Conservation (phyloP, 805 yeast genomes). For the Ogataea ganodermae region DNA sequence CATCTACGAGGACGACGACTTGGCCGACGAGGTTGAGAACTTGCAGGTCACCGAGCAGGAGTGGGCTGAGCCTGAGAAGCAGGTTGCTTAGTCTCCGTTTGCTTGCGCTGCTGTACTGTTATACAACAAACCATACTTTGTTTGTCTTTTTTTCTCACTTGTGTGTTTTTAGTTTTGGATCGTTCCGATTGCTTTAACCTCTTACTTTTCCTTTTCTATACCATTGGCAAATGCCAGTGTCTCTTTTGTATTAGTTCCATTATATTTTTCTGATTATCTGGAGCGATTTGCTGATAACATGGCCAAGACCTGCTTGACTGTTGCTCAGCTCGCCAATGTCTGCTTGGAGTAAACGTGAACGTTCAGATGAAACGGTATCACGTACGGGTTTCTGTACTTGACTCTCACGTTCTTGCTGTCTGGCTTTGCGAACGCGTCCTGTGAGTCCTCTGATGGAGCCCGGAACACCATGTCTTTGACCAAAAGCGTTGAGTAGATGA, state of each 20-base stretch:
- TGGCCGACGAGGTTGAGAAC: conserved; percentile 46
- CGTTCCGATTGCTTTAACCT: conserved; percentile 9
- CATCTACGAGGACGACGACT: conserved; percentile 59
- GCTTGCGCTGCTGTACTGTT: conserved; percentile 1
- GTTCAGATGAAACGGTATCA: conserved; percentile 25
- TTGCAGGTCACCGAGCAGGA: conserved; percentile 50
- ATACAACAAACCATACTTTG: not conserved
- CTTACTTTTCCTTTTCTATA: conserved; percentile 5
- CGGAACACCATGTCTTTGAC: conserved; percentile 19
- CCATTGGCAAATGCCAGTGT: conserved; percentile 1
- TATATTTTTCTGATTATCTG: not conserved
- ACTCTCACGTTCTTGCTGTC: conserved; percentile 21
- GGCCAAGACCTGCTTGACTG: not conserved
- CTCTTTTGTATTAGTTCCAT: conserved; percentile 5
- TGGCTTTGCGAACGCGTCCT: not conserved
- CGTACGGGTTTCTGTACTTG: conserved; percentile 20
- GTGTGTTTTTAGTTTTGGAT: conserved; percentile 17
- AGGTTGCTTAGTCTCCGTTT: conserved; percentile 28
- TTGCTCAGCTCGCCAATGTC: not conserved
- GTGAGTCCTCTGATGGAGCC: not conserved
- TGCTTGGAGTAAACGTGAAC: conserved; percentile 28
- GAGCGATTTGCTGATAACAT: too few species aligned
- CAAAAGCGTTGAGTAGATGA: conserved; percentile 22
- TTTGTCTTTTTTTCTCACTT: conserved; percentile 4
- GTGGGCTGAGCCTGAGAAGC: conserved; percentile 31